Percentiles rank a stretch among this genome's conserved stretches.
Evolutionary conservation across 257 asterid genomes (phyloP).

Genomic region (Nicotiana benthamiana): DNA sequence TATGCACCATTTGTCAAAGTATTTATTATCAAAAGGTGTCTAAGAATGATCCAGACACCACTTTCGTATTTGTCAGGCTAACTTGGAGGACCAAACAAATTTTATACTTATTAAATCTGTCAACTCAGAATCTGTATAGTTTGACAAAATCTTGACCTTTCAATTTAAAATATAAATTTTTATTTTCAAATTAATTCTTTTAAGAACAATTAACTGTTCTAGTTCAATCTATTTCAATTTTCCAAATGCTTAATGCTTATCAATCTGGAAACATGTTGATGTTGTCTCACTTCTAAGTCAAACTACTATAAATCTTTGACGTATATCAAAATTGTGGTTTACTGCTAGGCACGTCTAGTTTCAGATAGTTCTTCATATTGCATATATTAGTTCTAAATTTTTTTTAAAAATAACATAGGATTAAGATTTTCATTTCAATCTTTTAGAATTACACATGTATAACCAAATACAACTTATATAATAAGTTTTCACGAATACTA

Average conservation of each 20-base stretch:
- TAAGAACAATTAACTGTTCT: not conserved
- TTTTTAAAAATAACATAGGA: too few relatives aligned
- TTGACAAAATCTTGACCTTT: conserved; percentile 2
- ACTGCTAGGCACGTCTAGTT: not conserved
- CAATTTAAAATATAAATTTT: not conserved
- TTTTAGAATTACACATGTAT: too few relatives aligned
- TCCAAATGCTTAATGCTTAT: not conserved
- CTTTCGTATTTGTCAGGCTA: not conserved
- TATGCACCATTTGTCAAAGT: not conserved
- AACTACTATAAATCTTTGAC: not conserved
- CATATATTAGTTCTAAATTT: too few relatives aligned
- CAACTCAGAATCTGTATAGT: not conserved
- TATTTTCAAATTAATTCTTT: not conserved
- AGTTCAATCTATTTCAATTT: too few relatives aligned
- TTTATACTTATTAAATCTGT: not conserved
- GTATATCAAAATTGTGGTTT: not conserved
- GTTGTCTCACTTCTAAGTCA: not conserved
- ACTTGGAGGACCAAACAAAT: not conserved
- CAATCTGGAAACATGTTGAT: not conserved
- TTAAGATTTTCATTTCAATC: too few relatives aligned
- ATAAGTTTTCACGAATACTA: too few relatives aligned
- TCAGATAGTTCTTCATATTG: not conserved
- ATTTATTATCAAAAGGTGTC: not conserved
- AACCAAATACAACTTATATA: not conserved
- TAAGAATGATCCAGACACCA: conserved; percentile 3